Evolutionary conservation across 495 filamentous ascomycete species (phyloP).

Genomic region (Xylaria venustula): DNA sequence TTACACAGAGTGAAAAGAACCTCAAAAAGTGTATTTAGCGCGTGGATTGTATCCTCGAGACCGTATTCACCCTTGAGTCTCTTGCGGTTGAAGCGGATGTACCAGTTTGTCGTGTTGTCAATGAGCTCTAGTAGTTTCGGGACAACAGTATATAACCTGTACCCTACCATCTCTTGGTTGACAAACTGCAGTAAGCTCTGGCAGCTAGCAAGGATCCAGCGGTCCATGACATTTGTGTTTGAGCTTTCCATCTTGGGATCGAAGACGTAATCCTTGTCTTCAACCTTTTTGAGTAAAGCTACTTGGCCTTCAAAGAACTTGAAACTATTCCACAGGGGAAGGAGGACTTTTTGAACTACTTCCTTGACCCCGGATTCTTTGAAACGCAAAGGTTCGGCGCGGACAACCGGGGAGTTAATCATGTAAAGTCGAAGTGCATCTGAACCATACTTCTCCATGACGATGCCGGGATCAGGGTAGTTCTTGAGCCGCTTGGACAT

Average conservation of each 20-base stretch:
- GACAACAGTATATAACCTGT: conserved; percentile 92
- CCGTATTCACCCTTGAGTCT: conserved; percentile 93
- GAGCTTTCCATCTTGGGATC: conserved; percentile 69
- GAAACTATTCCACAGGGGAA: conserved; percentile 97
- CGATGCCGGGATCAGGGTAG: conserved; percentile 83
- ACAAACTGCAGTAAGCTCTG: conserved; percentile 92
- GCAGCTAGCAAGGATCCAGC: conserved; percentile 91
- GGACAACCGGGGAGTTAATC: conserved; percentile 96
- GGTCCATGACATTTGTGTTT: conserved; percentile 94
- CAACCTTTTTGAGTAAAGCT: conserved; percentile 85
- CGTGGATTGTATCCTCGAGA: conserved; percentile 81
- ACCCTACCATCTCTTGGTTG: conserved; percentile 89
- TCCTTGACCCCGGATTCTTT: conserved; percentile 94
- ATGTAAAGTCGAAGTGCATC: conserved; percentile 93
- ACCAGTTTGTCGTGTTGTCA: conserved; percentile 98
- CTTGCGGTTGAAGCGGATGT: conserved; percentile 97
- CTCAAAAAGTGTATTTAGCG: conserved; percentile 95
- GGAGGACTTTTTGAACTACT: conserved; percentile 87
- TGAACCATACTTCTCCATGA: conserved; percentile 88
- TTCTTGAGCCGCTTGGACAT: conserved; percentile 99
- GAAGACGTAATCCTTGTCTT: conserved; percentile 74
- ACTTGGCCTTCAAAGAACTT: conserved; percentile 98
- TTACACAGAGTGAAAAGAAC: conserved; percentile 86
- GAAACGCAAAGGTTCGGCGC: conserved; percentile 88
- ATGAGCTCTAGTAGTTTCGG: conserved; percentile 84